Evolutionary conservation across 116 monocot species (phyloP), one percentile per base, ranked within the genome.

Genomic region (Posidonia oceanica): DNA sequence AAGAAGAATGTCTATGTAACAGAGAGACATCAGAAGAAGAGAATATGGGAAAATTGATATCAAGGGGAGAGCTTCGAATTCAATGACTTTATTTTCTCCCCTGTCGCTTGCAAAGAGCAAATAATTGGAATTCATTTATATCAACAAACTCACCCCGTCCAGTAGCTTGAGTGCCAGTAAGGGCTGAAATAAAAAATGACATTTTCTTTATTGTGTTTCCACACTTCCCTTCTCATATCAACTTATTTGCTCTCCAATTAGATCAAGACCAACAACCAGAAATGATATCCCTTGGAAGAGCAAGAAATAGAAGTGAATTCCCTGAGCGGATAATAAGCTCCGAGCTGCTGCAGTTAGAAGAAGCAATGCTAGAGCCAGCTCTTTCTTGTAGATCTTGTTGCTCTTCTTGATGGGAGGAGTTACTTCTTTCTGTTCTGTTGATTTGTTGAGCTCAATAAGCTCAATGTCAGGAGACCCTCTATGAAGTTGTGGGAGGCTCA

Each of bases 301-400:
- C 59, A 89, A 75, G 73, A 89, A 94, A 68, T 94, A 94, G 80
- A 94, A 94, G 70, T 94, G 94, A 67, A 94, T 85, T 58, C 94
- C 94, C 73, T 94, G 94, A 1, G 87, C 83, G 3, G 94, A 89
- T 8, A 94, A 67, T 13, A 89, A 75, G 68, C 94, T 94, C 14
- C 94, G 75, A 7, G 61, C 76, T 3, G 89, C 87, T 3, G 94
- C 94, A 0, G 85, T 85, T 23, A 94, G 83, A 54, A 94, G 84
- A 6, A 94, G 85, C 64, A 86, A 53, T 2, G 94, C 85, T 12
- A 94, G 90, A 13, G 81, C 77, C 36, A 94, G 68, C 60, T 94
- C 94, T 61, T 94, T 90, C 73, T 80, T 82, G 80, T 90, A 89
- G 71, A 90, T 85, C 51, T 83, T 86, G 65, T 89, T 87, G n/a